Base-by-base conservation (phyloP, 192 early-diverging fungal genomes). In the Rhizophagus clarus region DNA sequence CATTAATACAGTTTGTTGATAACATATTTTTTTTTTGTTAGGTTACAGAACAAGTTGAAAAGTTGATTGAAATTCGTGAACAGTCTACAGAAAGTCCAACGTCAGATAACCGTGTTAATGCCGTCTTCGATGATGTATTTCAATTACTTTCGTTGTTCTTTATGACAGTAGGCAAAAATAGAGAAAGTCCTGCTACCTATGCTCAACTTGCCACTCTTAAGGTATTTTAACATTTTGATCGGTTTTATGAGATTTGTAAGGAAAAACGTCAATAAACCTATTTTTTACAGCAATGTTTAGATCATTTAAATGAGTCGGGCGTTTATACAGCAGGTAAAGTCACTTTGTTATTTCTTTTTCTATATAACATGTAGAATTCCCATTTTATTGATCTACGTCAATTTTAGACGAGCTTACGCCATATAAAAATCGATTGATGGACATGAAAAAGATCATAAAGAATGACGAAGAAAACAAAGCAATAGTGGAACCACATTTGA, bases 71-170 rank as follows among this genome's bases (percentile, higher is more conserved):
- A 9, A 22, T 79, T 28, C 84, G 84, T 3, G 63, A 71, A 17
- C 66, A 66, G 20, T 56, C 81, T 20, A n/a, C 81, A 32, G 81
- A 77, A 80, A 74, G 42, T 28, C 51, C 80, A 14, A 29, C 64
- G 26, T 71, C 26, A 8, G 77, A 82, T 26, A 85, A 91, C 82
- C 82, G 90, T 62, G 84, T 93, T 28, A 92, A 94, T 79, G 89
- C 88, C 61, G 89, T 93, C 37, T 83, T 94, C 17, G 93, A 94
- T 68, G 93, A 94, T 61, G 90, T 92, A 70, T 92, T 92, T 87
- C 89, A 92, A 40, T 85, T 94, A 47, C 89, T 94, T 40, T 94
- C 93, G 32, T 81, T 94, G 67, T 94, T 93, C 79, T 94, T 92
- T 80, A 87, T 94, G 86, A 90, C 90, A 28, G 81, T 93, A 64